These are phyloP conservation scores for Emmonsiellopsis sp. DNA, from an alignment of 2,329 filamentous ascomycete genomes.

Conservation along the genomic window DNA sequence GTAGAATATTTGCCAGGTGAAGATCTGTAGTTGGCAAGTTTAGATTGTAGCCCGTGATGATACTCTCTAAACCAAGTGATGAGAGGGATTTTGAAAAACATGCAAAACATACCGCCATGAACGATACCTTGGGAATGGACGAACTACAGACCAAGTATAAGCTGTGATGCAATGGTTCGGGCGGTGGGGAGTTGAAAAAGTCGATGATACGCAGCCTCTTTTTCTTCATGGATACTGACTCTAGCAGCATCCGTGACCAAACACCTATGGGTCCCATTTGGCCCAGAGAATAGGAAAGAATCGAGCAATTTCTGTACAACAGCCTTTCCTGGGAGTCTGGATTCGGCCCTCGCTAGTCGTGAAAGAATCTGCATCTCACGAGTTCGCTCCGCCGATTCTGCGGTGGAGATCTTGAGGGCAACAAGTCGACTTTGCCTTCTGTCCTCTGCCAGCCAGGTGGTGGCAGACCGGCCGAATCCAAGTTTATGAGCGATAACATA, in stretches of 20 bases:
- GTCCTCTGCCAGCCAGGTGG: conserved; percentile 13
- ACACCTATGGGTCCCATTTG: conserved; percentile 16
- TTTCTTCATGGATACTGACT: conserved; percentile 12
- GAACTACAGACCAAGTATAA: conserved; percentile 15
- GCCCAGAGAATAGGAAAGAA: conserved; percentile 13
- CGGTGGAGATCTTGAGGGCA: conserved; percentile 10
- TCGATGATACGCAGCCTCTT: conserved; percentile 12
- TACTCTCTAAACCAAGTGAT: not conserved
- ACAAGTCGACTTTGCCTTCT: conserved; percentile 3
- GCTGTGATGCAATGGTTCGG: conserved; percentile 15
- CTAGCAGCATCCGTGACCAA: conserved; percentile 13
- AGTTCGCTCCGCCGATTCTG: conserved; percentile 7
- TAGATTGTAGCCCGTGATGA: not conserved
- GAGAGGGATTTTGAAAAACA: not conserved
- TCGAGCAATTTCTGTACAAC: conserved; percentile 12
- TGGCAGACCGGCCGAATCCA: conserved; percentile 10
- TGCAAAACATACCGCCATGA: conserved; percentile 16
- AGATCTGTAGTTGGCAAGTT: conserved; percentile 11
- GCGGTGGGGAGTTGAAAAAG: conserved; percentile 11
- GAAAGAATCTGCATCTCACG: conserved; percentile 8
- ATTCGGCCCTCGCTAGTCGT: conserved; percentile 4
- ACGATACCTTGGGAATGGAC: conserved; percentile 19
- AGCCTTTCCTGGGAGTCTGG: conserved; percentile 7
- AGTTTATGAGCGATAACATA: conserved; percentile 12
- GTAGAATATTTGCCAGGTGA: conserved; percentile 18